Conservation (phyloP, 2,329 filamentous ascomycete species). For the Ceratocystis papillata region DNA sequence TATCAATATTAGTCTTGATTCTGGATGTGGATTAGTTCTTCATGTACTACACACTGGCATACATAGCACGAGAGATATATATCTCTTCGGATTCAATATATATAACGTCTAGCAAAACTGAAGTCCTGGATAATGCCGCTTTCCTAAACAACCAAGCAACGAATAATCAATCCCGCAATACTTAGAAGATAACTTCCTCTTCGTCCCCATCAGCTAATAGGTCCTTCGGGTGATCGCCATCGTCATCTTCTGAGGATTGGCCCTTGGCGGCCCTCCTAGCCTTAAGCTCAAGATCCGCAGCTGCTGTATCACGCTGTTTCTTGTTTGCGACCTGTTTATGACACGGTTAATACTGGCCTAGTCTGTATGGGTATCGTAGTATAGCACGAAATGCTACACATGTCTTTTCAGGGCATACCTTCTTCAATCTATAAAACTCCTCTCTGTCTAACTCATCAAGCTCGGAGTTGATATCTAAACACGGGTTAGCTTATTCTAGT, state of each 20-base stretch:
- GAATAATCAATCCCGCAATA: slow-evolving; percentile 15
- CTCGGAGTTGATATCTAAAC: slow-evolving; percentile 84
- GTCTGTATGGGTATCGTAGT: too few relatives aligned
- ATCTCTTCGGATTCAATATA: slow-evolving; percentile 7
- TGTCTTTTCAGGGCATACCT: slow-evolving; percentile 35
- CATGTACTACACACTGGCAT: too few relatives aligned
- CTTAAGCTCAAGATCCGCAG: slow-evolving; percentile 63
- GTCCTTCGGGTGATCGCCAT: slow-evolving; percentile 45
- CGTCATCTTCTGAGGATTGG: slow-evolving; percentile 34
- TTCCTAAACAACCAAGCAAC: background rate
- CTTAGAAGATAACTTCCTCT: slow-evolving; percentile 73
- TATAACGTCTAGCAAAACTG: background rate
- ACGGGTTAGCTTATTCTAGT: background rate
- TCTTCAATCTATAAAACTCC: slow-evolving; percentile 96
- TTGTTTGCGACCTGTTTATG: slow-evolving; percentile 55
- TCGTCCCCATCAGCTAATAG: slow-evolving; percentile 67
- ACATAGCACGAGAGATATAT: background rate
- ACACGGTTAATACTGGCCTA: too few relatives aligned
- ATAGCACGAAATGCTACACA: too few relatives aligned
- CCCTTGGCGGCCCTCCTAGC: slow-evolving; percentile 49
- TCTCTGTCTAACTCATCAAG: slow-evolving; percentile 94
- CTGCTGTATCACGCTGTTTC: slow-evolving; percentile 67
- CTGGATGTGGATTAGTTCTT: background rate
- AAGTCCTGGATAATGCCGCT: background rate
- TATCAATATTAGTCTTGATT: background rate